Evolutionary conservation across 805 yeast genomes (phyloP).

Genomic region (Metschnikowia vanudenii): DNA sequence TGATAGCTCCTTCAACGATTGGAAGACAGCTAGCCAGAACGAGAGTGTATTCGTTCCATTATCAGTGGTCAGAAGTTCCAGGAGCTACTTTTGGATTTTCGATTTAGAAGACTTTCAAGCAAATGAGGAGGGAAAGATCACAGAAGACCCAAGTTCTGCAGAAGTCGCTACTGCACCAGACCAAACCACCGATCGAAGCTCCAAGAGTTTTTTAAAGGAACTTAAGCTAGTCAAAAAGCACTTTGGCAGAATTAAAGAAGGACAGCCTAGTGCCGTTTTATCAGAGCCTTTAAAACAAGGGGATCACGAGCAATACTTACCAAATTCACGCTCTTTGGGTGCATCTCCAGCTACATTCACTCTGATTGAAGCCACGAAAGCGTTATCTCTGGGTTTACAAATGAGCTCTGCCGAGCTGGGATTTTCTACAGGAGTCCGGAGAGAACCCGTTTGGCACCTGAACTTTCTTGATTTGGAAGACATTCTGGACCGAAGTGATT

Average conservation of each 20-base stretch:
- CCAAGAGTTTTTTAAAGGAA: neutral
- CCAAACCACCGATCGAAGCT: neutral
- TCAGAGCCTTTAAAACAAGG: no score
- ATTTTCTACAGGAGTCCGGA: no score
- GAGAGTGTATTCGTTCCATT: neutral
- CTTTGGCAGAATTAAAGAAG: neutral
- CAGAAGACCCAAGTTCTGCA: neutral
- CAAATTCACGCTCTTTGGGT: neutral
- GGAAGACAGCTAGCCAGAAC: neutral
- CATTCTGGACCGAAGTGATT: no score
- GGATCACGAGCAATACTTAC: no score
- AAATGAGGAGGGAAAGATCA: neutral
- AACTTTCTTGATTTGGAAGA: no score
- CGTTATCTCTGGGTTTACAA: no score
- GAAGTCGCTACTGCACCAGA: neutral
- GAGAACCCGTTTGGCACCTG: no score
- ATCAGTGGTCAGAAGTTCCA: constrained; percentile 1
- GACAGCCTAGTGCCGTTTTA: neutral
- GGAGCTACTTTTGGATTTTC: no score
- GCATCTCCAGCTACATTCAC: no score
- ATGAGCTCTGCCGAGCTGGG: no score
- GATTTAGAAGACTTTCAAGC: no score
- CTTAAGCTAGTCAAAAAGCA: neutral
- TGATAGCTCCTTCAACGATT: constrained; percentile 1
- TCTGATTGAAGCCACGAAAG: no score